Conservation (phyloP, 2,329 filamentous ascomycete species). For the Aspergillus fumigatiaffinis region DNA sequence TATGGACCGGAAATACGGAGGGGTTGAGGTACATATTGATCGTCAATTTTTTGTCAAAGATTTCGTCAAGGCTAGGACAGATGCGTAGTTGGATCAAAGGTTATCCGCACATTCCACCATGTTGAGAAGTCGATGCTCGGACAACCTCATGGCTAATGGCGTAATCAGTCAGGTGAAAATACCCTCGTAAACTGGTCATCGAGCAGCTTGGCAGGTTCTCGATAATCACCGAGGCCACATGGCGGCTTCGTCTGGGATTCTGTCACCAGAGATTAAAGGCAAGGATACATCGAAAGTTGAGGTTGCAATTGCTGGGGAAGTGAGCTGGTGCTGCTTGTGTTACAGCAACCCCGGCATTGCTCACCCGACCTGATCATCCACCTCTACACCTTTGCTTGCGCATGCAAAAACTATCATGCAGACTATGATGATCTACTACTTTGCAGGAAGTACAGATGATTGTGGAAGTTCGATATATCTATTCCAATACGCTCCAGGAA, state of each 20-base stretch:
- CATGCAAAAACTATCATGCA: not conserved
- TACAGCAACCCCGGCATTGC: conserved; percentile 2
- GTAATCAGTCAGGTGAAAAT: not conserved
- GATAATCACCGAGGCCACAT: not conserved
- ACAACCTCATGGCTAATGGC: not conserved
- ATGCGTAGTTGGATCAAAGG: not conserved
- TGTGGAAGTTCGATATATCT: not conserved
- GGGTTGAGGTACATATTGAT: not conserved
- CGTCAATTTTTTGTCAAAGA: not conserved
- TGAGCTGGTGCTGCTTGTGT: not conserved
- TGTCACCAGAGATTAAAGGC: not conserved
- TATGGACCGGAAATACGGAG: not conserved
- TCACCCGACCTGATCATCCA: conserved; percentile 17
- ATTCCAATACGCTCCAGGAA: not conserved
- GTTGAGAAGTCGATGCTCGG: not conserved
- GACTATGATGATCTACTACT: not conserved
- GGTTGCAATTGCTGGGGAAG: not conserved
- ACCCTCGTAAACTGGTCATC: not conserved
- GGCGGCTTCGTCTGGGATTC: not conserved
- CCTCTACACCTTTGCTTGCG: conserved; percentile 3
- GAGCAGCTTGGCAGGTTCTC: not conserved
- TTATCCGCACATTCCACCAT: not conserved
- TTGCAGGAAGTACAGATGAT: not conserved
- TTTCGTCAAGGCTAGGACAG: not conserved
- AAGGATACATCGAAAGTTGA: not conserved